Evolutionary conservation across 345 rosid species (phyloP), one percentile per base, ranked within the genome.

Genomic region (Hevea brasiliensis): DNA sequence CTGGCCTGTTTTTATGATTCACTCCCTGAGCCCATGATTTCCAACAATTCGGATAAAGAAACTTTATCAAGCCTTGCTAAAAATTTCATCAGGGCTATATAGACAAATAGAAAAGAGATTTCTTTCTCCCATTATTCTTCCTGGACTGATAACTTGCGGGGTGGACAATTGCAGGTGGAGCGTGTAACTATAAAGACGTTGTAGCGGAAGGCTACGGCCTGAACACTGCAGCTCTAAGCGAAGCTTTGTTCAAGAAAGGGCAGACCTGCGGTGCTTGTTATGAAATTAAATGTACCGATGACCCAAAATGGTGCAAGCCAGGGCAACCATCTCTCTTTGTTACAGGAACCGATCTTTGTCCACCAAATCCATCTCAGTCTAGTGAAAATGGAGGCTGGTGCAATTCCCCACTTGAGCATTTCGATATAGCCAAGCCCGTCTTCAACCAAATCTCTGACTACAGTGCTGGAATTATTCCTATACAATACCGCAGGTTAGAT

Each of bases 291-390:
- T 88, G 92, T 44, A 55, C 23, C 0, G 64, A 79, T 26, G 58
- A 72, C 67, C 74, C 89, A 17, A 53, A 80, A 63, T 80, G 87
- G 83, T 92, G 98, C 87, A 79, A 82, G 68, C 76, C 80, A 27
- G 90, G 90, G 6, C 78, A 76, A 63, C 84, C 84, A 18, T 81
- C 94, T 8, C 86, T 88, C 9, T 42, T 79, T 44, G 81, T 92
- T 48, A 89, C 96, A 3, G 98, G 88, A 57, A 92, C 98, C n/a
- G 84, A 92, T 70, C 84, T 73, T 35, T 92, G 98, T 82, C 98
- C 98, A 4, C 91, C 96, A 32, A 87, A 89, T 59, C 83, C 84
- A 75, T 55, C 73, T 44, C 81, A 67, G 65, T 77, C 89, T 20
- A 78, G 77, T 61, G 82, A 87, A 80, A 75, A 81, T 23, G 94